Conservation (phyloP, 331 rosid species). For the Cydonia oblonga region DNA sequence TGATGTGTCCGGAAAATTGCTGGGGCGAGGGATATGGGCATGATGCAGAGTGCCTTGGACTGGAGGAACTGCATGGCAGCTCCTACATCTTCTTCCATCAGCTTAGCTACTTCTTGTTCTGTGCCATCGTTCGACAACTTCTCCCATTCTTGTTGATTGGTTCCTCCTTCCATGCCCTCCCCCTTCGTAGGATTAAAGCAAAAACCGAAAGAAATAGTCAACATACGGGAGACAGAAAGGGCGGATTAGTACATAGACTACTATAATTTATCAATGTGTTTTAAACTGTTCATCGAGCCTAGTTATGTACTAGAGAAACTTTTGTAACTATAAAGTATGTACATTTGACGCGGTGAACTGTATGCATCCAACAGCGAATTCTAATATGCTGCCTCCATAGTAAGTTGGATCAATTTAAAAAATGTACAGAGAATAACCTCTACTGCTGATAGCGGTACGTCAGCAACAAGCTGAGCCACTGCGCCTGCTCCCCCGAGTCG, state of each 20-base stretch:
- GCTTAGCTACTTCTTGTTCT: conserved; percentile 87
- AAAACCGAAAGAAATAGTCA: not conserved
- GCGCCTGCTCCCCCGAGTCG: conserved; percentile 97
- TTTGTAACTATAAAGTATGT: not conserved
- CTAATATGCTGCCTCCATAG: not conserved
- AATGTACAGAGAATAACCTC: conserved; percentile 29
- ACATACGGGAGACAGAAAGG: not conserved
- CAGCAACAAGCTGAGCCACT: conserved; percentile 96
- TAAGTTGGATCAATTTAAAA: not conserved
- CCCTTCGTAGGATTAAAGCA: conserved; percentile 25
- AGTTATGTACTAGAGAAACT: not conserved
- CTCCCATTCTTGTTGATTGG: conserved; percentile 62
- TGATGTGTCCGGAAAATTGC: conserved; percentile 71
- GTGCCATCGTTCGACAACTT: conserved; percentile 96
- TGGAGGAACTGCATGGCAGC: conserved; percentile 98
- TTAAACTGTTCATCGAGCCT: not conserved
- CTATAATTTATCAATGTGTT: not conserved
- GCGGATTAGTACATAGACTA: not conserved
- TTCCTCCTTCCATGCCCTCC: conserved; percentile 50
- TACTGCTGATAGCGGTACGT: conserved; percentile 71
- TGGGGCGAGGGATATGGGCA: conserved; percentile 94
- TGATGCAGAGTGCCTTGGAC: conserved; percentile 93
- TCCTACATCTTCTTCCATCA: conserved; percentile 98
- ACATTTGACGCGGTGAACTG: not conserved
- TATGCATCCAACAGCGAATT: not conserved